Base-by-base conservation (phyloP, 2,329 filamentous ascomycete genomes). In the Diplodia mutila region DNA sequence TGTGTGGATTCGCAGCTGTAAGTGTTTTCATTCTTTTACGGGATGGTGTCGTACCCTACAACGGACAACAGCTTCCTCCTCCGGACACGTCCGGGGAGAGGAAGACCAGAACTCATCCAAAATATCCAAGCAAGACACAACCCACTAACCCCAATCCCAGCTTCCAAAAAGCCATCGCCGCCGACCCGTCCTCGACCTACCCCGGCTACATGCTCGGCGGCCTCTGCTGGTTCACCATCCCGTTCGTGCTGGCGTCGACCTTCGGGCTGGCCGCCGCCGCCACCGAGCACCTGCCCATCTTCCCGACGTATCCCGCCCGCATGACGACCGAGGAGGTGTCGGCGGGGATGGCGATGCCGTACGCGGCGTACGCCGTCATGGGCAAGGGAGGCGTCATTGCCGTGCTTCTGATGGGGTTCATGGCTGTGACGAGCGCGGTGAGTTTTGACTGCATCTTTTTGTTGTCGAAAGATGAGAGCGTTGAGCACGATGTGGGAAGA, bases 191-290 rank as follows among this genome's bases (percentile, higher is more conserved):
- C 2, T 53, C 65, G 9, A 67, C 65, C 16, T 67, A 51, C 51
- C 65, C 65, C 2, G 65, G 65, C 0, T 77, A 77, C 54, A 72
- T 77, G 5, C 74, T 84, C 3, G 82, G 80, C 21, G 81, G 82
- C 0, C 72, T 85, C 7, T 81, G 81, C 3, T 84, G 82, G 78
- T 83, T 83, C 68, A 82, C 80, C 4, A 82, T 85, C 21, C 82
- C 82, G 0, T 84, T 82, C 59, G 78, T 79, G 2, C 80, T 82
- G 69, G 78, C 81, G 1, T 83, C 83, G 1, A 82, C 81, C 1
- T 73, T 84, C 65, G 82, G 83, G 14, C 76, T 85, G 2, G 76
- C 78, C 18, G 81, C 80, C 0, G 79, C 79, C 1, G 83, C 81
- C 7, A 75, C 84, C n/a, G 80, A 77, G 3, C 73, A 78, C 65